A percentile compares a stretch with the other conserved stretches of the same genome.
Conservation (phyloP, 1,284 basidiomycete genomes). For the Ganoderma boninense region DNA sequence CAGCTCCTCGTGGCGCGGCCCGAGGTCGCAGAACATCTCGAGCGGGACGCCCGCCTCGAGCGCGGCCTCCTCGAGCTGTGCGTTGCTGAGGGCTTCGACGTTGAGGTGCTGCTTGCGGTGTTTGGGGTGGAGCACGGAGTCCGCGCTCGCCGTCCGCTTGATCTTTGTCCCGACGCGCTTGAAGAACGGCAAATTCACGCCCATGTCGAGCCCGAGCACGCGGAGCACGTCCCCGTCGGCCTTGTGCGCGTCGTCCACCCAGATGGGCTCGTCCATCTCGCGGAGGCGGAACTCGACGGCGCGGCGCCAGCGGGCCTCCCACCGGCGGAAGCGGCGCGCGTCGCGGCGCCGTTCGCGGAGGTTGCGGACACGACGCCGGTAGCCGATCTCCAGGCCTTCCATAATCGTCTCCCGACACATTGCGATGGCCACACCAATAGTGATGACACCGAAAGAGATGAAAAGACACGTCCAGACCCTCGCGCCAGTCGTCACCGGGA, state of each 20-base stretch:
- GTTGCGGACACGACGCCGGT: constrained; percentile 58
- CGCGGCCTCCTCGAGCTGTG: constrained; percentile 64
- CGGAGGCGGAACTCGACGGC: constrained; percentile 67
- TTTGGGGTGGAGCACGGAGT: constrained; percentile 33
- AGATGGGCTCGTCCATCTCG: constrained; percentile 55
- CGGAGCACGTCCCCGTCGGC: constrained; percentile 30
- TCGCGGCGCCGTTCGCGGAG: constrained; percentile 51
- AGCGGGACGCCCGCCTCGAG: constrained; percentile 70
- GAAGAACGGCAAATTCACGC: constrained; percentile 21
- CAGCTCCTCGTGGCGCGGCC: constrained; percentile 13
- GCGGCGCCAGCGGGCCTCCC: constrained; percentile 60
- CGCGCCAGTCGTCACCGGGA: constrained; percentile 55
- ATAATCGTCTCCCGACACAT: constrained; percentile 76
- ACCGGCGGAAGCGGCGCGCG: constrained; percentile 46
- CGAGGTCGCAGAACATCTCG: constrained; percentile 48
- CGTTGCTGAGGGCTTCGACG: constrained; percentile 58
- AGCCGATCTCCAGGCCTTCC: constrained; percentile 70
- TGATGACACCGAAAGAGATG: constrained; percentile 66
- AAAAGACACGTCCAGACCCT: constrained; percentile 69
- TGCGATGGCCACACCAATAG: constrained; percentile 70
- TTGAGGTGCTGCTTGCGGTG: constrained; percentile 63
- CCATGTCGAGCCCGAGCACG: constrained; percentile 33
- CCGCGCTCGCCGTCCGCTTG: constrained; percentile 25
- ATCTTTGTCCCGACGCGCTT: constrained; percentile 18
- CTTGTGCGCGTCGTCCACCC: constrained; percentile 52